Conservation (phyloP, 106 monocot species). For the Platanthera zijinensis region DNA sequence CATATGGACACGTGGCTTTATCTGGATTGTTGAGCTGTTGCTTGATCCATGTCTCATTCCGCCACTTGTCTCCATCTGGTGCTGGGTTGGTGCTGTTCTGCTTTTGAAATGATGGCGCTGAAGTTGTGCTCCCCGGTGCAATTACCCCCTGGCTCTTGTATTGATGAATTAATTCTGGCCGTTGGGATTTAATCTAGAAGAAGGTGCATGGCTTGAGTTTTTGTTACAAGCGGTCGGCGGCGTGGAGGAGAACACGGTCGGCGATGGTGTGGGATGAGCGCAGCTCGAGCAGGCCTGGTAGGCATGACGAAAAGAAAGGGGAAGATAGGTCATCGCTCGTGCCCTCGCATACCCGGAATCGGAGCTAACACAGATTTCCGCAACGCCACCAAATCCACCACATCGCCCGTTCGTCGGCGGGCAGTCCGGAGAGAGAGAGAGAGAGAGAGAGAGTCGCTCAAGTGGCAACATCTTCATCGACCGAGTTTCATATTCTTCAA, state of each 20-base stretch:
- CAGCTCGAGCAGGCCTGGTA: slow-evolving; percentile 31
- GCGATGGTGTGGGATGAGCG: slow-evolving; percentile 56
- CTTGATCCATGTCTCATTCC: no score
- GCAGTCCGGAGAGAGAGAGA: slow-evolving; percentile 46
- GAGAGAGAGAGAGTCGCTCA: slow-evolving; percentile 44
- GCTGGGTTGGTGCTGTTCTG: no score
- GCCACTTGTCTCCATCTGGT: no score
- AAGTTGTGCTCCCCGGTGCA: no score
- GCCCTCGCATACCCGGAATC: slow-evolving; percentile 58
- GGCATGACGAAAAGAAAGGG: slow-evolving; percentile 26
- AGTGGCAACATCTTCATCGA: slow-evolving; percentile 13
- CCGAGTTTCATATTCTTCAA: slow-evolving; percentile 4
- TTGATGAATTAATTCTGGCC: no score
- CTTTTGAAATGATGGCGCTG: no score
- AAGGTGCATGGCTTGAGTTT: no score
- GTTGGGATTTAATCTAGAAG: no score
- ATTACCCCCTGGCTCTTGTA: no score
- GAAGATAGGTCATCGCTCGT: slow-evolving; percentile 39
- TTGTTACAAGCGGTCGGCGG: slow-evolving; percentile 47
- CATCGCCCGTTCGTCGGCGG: slow-evolving; percentile 29
- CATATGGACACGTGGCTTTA: no score
- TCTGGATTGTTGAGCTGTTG: no score
- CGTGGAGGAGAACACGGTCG: slow-evolving; percentile 52
- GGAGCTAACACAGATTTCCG: slow-evolving; percentile 41
- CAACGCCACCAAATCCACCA: slow-evolving; percentile 64